phyloP scores from a whole-genome alignment of 148 eudicot species.

The Rhododendron griersonianum region DNA sequence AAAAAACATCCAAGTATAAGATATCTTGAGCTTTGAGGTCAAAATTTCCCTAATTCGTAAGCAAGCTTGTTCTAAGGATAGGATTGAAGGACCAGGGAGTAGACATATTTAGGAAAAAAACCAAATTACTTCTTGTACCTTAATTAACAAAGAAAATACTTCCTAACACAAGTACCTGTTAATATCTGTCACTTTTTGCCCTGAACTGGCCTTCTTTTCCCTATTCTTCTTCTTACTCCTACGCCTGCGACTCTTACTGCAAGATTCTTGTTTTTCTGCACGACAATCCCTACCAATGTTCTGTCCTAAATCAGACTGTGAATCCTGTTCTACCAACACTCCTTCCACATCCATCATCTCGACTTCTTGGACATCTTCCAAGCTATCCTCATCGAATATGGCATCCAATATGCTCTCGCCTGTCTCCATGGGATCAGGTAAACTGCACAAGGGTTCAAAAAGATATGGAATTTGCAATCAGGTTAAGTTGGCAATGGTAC shows the following conservation, averaged over 20 bases:
- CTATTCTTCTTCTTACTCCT: constrained; percentile 44
- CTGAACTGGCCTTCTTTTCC: constrained; percentile 33
- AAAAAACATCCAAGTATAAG: neutral
- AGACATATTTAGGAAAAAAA: neutral
- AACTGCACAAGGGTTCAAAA: constrained; percentile 13
- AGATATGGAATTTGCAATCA: neutral
- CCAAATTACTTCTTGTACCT: neutral
- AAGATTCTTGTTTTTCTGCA: constrained; percentile 21
- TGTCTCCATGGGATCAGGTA: constrained; percentile 46
- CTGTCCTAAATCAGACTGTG: constrained; percentile 19
- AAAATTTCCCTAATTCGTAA: neutral
- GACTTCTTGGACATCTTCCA: constrained; percentile 54
- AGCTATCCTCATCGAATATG: constrained; percentile 46
- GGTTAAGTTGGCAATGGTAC: neutral
- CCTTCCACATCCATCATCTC: constrained; percentile 84
- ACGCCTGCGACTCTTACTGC: constrained; percentile 17
- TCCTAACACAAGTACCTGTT: constrained; percentile 38
- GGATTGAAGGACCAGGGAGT: neutral
- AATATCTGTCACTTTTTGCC: constrained; percentile 14
- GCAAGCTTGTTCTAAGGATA: neutral
- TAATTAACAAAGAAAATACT: neutral
- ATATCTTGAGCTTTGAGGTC: neutral
- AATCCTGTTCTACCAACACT: constrained; percentile 44
- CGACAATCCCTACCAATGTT: constrained; percentile 16
- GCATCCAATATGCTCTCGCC: constrained; percentile 52